Conservation (phyloP, 2,329 filamentous ascomycete genomes). For the Monosporascus sp. region DNA sequence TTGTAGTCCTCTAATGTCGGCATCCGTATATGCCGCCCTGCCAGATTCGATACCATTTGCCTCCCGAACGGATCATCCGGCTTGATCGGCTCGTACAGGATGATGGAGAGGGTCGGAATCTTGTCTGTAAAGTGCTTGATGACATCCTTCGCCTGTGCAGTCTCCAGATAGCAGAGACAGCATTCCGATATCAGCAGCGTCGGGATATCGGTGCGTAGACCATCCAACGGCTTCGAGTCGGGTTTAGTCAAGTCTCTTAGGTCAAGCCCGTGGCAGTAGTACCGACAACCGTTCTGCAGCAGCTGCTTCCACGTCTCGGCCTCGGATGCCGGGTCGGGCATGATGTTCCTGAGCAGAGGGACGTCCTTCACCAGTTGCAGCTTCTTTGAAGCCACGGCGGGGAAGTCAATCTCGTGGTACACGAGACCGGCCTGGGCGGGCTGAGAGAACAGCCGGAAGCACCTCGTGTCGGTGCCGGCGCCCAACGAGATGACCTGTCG, state of each 20-base stretch:
- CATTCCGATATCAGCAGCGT: constrained; percentile 91
- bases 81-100: constrained; percentile 86
- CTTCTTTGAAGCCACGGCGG: constrained; percentile 65
- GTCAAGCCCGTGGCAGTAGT: constrained; percentile 62
- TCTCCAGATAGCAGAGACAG: constrained; percentile 83
- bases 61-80: constrained; percentile 81
- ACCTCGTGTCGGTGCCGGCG: constrained; percentile 88
- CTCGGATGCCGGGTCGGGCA: constrained; percentile 28
- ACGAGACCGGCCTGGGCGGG: constrained; percentile 40
- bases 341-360: constrained; percentile 32
- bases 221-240: constrained; percentile 27
- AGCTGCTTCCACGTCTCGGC: constrained; percentile 34
- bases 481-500: constrained; percentile 88
- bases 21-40: constrained; percentile 73
- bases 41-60: constrained; percentile 89
- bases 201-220: constrained; percentile 54
- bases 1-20: constrained; percentile 74
- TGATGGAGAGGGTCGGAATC: constrained; percentile 47
- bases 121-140: constrained; percentile 57
- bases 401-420: constrained; percentile 94
- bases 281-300: constrained; percentile 35
- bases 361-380: constrained; percentile 47
- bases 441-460: constrained; percentile 64
- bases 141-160: constrained; percentile 56
- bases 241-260: constrained; percentile 52